phyloP scores from a whole-genome alignment of 2,329 filamentous ascomycete species.

The Monilinia laxa region DNA sequence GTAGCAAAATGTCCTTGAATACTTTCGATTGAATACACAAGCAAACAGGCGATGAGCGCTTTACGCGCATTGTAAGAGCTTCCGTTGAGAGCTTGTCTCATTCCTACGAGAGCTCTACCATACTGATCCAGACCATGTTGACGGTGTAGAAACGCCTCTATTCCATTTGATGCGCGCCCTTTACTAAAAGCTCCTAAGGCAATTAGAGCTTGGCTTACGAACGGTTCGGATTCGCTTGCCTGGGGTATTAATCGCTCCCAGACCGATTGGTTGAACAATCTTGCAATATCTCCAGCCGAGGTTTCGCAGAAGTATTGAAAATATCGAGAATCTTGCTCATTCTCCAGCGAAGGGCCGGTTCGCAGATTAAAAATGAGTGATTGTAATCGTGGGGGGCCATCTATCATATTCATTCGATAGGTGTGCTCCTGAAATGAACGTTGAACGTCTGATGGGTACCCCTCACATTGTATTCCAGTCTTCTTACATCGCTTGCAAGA shows the following conservation, averaged over 20 bases:
- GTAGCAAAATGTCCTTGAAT: slow-evolving; percentile 21
- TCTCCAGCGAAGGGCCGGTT: slow-evolving; percentile 21
- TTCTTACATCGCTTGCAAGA: slow-evolving; percentile 27
- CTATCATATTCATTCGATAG: slow-evolving; percentile 1
- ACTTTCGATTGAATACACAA: slow-evolving; percentile 27
- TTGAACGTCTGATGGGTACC: slow-evolving; percentile 24
- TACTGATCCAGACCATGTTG: slow-evolving; percentile 22
- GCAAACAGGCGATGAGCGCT: slow-evolving; percentile 23
- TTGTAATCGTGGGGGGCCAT: neutral
- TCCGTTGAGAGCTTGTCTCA: slow-evolving; percentile 19
- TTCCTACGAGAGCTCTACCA: slow-evolving; percentile 18
- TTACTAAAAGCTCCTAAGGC: slow-evolving; percentile 30
- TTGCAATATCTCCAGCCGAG: slow-evolving; percentile 25
- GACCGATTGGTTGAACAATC: slow-evolving; percentile 25
- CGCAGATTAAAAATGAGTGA: neutral
- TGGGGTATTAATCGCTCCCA: slow-evolving; percentile 33
- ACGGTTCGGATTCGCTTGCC: slow-evolving; percentile 27
- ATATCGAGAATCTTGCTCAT: slow-evolving; percentile 25
- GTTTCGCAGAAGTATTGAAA: slow-evolving; percentile 30
- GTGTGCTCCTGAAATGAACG: neutral
- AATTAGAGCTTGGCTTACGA: slow-evolving; percentile 29
- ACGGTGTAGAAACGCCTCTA: slow-evolving; percentile 12
- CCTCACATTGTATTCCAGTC: slow-evolving; percentile 28
- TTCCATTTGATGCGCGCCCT: slow-evolving; percentile 4
- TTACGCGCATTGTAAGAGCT: slow-evolving; percentile 14